These are phyloP conservation scores for Aspergillus sp. DNA, from an alignment of 2,329 filamentous ascomycete genomes.

Conservation along the genomic window DNA sequence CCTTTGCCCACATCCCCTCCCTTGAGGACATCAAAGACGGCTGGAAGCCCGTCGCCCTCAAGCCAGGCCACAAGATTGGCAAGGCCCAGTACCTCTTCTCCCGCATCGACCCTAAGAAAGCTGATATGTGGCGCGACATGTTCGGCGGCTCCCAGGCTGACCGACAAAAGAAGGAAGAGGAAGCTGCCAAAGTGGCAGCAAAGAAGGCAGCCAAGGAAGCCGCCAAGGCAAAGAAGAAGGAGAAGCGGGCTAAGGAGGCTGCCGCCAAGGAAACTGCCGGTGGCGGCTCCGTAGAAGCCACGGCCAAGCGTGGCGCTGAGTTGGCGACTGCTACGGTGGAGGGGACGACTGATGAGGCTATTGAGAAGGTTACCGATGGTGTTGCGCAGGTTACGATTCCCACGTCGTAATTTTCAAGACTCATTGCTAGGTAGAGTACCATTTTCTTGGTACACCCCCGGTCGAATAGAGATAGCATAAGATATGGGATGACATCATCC, in stretches of 20 bases:
- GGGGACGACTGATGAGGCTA: constrained; percentile 37
- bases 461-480: neutral
- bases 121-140: constrained; percentile 78
- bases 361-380: constrained; percentile 47
- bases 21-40: constrained; percentile 55
- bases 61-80: constrained; percentile 79
- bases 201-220: constrained; percentile 46
- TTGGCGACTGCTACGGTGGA: constrained; percentile 28
- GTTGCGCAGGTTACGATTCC: constrained; percentile 49
- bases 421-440: neutral
- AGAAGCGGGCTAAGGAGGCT: constrained; percentile 48
- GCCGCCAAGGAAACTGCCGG: constrained; percentile 30
- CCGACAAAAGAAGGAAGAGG: constrained; percentile 70
- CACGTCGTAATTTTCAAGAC: constrained; percentile 35
- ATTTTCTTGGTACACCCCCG: neutral
- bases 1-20: constrained; percentile 64
- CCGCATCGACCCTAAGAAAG: constrained; percentile 80
- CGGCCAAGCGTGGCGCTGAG: constrained; percentile 41
- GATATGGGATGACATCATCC: neutral
- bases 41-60: constrained; percentile 65
- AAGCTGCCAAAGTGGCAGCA: constrained; percentile 50
- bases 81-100: constrained; percentile 80
- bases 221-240: constrained; percentile 35
- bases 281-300: constrained; percentile 39
- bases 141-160: constrained; percentile 71